Evolutionary conservation across 176 grass and related monocot species (phyloP), one percentile per base, ranked within the genome.

Genomic region (Canna indica): DNA sequence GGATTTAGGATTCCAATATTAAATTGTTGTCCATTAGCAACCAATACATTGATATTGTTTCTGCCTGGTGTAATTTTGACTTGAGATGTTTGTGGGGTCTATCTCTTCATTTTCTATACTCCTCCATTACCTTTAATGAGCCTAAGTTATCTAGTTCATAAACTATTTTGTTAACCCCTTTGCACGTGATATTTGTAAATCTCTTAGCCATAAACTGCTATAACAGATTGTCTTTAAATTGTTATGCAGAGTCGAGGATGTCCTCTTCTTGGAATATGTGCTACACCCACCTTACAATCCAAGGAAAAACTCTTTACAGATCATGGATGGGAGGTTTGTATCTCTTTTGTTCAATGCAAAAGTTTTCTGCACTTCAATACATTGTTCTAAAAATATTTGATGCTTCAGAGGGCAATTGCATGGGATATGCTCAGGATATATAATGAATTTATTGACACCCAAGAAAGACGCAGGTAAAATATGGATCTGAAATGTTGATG

Each of bases 401-500:
- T 76, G 82, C 73, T 81, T 34, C 79, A 91, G 93, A 91, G 81
- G 58, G 62, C 88, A 77, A 86, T 83, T 83, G 86, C 86, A 13
- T 77, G 93, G 88, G 88, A 97, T 78, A 97, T 97, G 88, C 81
- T 97, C 75, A 89, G 15, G 83, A 91, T 97, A 72, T 97, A 96
- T 46, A 88, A 90, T 75, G 93, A 90, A 78, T 97, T 90, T 54
- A 85, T 97, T 24, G 88, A 97, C 33, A 69, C 29, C 77, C 77
- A 87, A 77, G 93, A 97, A 75, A 97, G 80, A 35, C 86, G 79
- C 70, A 84, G 81, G 93, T 97, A 84, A 59, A 74, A 32, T 74
- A 80, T 80, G 20, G 11, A 26, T 4, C 25, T 47, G 36, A 27
- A 41, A 28, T 46, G 11, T 8, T 45, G n/a, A 25, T 39, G 18